A percentile compares a stretch with the other conserved stretches of the same genome.
Evolutionary conservation across 2,329 filamentous ascomycete genomes (phyloP).

Genomic region (Penicillium sp.): DNA sequence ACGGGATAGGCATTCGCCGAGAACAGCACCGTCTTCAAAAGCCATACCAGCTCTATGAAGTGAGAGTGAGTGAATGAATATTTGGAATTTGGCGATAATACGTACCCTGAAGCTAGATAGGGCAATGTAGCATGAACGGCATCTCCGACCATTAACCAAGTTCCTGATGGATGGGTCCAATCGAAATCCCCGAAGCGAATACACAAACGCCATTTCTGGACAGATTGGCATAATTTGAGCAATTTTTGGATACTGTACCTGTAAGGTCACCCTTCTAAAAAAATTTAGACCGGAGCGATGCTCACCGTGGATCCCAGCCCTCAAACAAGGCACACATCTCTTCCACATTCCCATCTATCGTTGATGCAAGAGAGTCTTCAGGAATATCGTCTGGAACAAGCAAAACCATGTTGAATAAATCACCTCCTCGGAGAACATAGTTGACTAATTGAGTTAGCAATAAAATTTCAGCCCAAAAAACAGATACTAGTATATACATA

Average conservation of each 20-base stretch:
- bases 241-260: slow-evolving; percentile 55
- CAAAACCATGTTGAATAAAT: slow-evolving; percentile 57
- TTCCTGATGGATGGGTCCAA: slow-evolving; percentile 61
- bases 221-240: slow-evolving; percentile 60
- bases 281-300: not conserved
- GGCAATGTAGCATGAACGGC: slow-evolving; percentile 68
- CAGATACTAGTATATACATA: slow-evolving; percentile 14
- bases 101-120: slow-evolving; percentile 58
- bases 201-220: slow-evolving; percentile 66
- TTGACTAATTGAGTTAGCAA: slow-evolving; percentile 45
- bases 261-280: not conserved
- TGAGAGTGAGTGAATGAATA: slow-evolving; percentile 10
- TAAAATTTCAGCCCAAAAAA: too few species aligned
- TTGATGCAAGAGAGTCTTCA: slow-evolving; percentile 52
- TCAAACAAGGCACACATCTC: slow-evolving; percentile 60
- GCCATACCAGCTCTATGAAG: slow-evolving; percentile 61
- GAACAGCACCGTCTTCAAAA: slow-evolving; percentile 63
- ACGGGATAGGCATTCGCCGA: slow-evolving; percentile 59
- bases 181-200: slow-evolving; percentile 59
- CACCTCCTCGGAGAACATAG: slow-evolving; percentile 63
- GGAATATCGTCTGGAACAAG: slow-evolving; percentile 67
- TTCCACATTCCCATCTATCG: slow-evolving; percentile 55
- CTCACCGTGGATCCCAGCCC: slow-evolving; percentile 60
- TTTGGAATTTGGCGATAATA: not conserved
- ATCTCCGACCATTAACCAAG: slow-evolving; percentile 66